Conservation (phyloP, 371 early-diverging fungal species). For the Actinomortierella ambigua region DNA sequence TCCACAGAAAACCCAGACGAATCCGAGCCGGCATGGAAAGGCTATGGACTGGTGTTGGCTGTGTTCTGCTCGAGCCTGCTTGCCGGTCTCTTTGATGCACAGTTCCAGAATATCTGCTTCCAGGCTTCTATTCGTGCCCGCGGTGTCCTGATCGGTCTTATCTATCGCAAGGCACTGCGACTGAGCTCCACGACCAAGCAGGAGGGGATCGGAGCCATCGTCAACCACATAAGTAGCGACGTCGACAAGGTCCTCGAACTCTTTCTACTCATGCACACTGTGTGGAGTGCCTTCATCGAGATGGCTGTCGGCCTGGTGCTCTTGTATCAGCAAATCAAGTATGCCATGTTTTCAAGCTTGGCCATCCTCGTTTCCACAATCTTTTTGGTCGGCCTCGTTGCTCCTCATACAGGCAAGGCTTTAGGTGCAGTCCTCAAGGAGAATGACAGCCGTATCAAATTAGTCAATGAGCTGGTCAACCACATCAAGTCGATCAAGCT, state of each 20-base stretch:
- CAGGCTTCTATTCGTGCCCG: constrained; percentile 46
- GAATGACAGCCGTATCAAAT: constrained; percentile 47
- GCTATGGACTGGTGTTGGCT: constrained; percentile 56
- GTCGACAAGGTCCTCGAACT: constrained; percentile 72
- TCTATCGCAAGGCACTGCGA: constrained; percentile 84
- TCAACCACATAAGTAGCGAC: constrained; percentile 90
- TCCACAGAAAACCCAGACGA: constrained; percentile 6
- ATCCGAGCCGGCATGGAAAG: constrained; percentile 59
- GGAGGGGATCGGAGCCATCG: constrained; percentile 71
- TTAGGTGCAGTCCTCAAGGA: constrained; percentile 9
- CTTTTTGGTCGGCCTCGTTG: neutral
- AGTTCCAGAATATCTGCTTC: constrained; percentile 28
- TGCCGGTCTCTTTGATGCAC: constrained; percentile 23
- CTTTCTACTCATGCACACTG: constrained; percentile 30
- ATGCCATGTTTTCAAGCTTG: constrained; percentile 33
- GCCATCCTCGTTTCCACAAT: constrained; percentile 9
- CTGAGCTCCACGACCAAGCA: constrained; percentile 83
- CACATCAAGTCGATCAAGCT: constrained; percentile 53
- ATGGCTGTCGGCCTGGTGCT: constrained; percentile 74
- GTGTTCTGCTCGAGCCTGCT: constrained; percentile 12
- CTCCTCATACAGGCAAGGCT: constrained; percentile 21
- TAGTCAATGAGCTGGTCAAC: constrained; percentile 44
- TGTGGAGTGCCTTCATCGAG: constrained; percentile 87
- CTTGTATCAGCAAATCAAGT: constrained; percentile 57
- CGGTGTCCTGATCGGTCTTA: constrained; percentile 78